Conservation (phyloP, 345 rosid species). For the Tarenaya hassleriana region DNA sequence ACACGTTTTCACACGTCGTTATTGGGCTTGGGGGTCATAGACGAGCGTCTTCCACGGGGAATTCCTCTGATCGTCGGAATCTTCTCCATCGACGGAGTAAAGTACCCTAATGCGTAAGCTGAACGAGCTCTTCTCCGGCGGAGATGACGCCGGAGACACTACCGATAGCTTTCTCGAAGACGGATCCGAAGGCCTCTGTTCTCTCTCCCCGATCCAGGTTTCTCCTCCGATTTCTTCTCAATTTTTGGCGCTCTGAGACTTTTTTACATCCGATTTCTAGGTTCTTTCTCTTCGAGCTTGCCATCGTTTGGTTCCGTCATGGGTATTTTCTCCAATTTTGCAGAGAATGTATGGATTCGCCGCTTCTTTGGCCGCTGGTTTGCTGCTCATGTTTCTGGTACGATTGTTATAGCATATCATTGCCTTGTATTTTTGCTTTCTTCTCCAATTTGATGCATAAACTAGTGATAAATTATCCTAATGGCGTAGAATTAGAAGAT, state of each 20-base stretch:
- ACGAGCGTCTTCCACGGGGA: too few relatives aligned
- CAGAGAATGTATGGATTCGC: constrained; percentile 78
- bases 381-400: constrained; percentile 81
- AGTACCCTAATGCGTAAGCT: constrained; percentile 48
- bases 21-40: too few relatives aligned
- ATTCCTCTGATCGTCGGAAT: constrained; percentile 18
- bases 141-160: constrained; percentile 41
- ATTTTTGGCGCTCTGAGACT: neutral
- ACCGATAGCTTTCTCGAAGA: constrained; percentile 45
- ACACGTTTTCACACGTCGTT: too few relatives aligned
- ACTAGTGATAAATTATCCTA: too few relatives aligned
- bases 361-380: constrained; percentile 55
- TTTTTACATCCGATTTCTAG: neutral
- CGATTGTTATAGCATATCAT: neutral
- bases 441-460: neutral
- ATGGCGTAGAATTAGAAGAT: neutral
- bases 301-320: constrained; percentile 20
- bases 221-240: neutral
- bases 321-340: too few relatives aligned
- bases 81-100: too few relatives aligned
- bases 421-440: neutral
- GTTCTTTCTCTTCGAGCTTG: neutral
- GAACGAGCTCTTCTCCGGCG: constrained; percentile 34
- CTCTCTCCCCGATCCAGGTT: constrained; percentile 76
- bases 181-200: constrained; percentile 61